These are phyloP conservation scores for Pseudogymnoascus pannorum DNA, from an alignment of 2,329 filamentous ascomycete genomes.

Conservation along the genomic window DNA sequence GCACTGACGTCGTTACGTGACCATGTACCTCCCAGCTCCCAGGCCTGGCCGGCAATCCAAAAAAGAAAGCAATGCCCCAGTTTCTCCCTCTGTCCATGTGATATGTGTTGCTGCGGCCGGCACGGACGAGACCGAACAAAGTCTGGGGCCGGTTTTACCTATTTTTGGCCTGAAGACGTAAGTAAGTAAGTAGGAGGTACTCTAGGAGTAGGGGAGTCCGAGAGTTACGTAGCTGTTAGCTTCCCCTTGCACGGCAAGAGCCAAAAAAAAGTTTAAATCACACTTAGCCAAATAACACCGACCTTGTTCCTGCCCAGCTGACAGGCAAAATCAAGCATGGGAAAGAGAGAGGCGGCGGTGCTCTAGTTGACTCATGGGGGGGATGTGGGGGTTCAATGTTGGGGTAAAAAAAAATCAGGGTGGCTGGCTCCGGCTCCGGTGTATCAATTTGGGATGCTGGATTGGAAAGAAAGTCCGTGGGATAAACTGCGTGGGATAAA, in stretches of 20 bases:
- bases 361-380: background rate
- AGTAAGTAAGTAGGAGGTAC: background rate
- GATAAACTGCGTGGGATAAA: background rate
- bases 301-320: background rate
- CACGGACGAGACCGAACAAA: background rate
- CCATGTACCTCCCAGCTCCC: no score
- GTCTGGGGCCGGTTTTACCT: background rate
- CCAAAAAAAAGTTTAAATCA: background rate
- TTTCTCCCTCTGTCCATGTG: background rate
- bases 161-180: background rate
- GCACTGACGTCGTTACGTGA: background rate
- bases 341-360: background rate
- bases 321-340: conserved; percentile 3
- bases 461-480: background rate
- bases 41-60: background rate
- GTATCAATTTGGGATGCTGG: background rate
- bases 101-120: background rate
- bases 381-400: background rate
- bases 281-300: background rate
- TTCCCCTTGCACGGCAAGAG: background rate
- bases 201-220: background rate
- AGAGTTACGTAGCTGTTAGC: background rate
- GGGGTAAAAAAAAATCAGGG: background rate
- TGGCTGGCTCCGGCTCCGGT: background rate
- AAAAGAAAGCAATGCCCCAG: background rate